phyloP scores from a whole-genome alignment of 164 flowering plant genomes.

The Umbilicus rupestris region DNA sequence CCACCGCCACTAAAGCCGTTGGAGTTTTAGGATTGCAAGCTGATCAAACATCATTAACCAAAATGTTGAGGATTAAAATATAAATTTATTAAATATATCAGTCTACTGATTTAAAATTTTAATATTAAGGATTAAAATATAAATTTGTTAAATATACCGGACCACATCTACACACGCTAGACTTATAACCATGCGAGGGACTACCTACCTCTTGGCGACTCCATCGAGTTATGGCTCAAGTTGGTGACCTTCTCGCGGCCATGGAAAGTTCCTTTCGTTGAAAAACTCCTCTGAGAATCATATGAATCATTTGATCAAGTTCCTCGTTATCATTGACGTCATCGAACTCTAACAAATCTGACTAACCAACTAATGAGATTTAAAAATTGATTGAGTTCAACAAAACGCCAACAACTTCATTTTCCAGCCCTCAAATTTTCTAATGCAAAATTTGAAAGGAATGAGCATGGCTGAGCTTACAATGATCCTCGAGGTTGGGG shows the following conservation, averaged over 20 bases:
- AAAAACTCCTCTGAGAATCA: conserved; percentile 5
- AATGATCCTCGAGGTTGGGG: not conserved
- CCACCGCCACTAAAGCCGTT: not conserved
- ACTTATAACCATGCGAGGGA: not conserved
- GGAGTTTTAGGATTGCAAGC: not conserved
- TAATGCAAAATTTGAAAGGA: not conserved
- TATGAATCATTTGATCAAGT: not conserved
- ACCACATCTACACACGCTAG: not conserved
- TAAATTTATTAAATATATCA: too few relatives aligned
- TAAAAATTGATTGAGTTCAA: not conserved
- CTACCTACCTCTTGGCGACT: not conserved
- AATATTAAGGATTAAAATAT: too few relatives aligned
- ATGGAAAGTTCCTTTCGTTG: not conserved
- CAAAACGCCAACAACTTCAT: not conserved
- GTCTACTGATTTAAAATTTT: too few relatives aligned
- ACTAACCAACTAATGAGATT: not conserved
- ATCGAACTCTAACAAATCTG: not conserved
- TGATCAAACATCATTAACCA: not conserved
- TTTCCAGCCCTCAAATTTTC: not conserved
- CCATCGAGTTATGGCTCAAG: not conserved
- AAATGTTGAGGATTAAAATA: too few relatives aligned
- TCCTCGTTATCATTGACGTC: not conserved
- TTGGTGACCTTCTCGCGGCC: not conserved
- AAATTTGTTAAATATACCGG: too few relatives aligned
- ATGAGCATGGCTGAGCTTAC: not conserved